Evolutionary conservation across 495 filamentous ascomycete genomes (phyloP).

Genomic region (Astrocystis sublimbata): DNA sequence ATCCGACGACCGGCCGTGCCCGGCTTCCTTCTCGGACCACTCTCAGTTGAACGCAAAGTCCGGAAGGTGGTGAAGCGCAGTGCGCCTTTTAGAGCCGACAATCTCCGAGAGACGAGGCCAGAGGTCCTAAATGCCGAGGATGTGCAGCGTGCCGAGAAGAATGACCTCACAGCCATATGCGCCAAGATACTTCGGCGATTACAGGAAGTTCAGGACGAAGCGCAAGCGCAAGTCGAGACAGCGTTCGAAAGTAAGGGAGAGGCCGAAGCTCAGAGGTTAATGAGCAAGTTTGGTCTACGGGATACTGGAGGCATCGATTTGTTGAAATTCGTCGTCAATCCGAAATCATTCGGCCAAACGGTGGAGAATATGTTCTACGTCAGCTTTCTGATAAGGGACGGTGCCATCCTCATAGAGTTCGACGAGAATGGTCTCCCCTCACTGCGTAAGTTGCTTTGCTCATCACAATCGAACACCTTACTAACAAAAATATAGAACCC

Average conservation of each 20-base stretch:
- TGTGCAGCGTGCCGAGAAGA: slow-evolving; percentile 68
- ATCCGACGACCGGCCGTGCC: slow-evolving; percentile 75
- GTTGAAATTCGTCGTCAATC: slow-evolving; percentile 85
- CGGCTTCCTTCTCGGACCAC: slow-evolving; percentile 83
- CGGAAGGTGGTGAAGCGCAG: slow-evolving; percentile 67
- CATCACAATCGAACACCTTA: neutral
- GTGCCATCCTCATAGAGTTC: slow-evolving; percentile 63
- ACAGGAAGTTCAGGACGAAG: slow-evolving; percentile 40
- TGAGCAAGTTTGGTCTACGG: slow-evolving; percentile 58
- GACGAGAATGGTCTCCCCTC: slow-evolving; percentile 69
- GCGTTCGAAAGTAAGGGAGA: slow-evolving; percentile 34
- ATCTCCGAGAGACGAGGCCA: slow-evolving; percentile 67
- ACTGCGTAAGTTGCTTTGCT: slow-evolving; percentile 58
- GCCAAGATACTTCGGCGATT: slow-evolving; percentile 61
- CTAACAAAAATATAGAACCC: slow-evolving; percentile 19
- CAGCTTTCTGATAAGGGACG: slow-evolving; percentile 90
- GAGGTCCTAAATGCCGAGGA: slow-evolving; percentile 71
- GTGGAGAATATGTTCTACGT: slow-evolving; percentile 97
- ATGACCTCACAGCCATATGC: slow-evolving; percentile 68
- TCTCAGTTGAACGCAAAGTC: slow-evolving; percentile 82
- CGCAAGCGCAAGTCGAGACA: slow-evolving; percentile 45
- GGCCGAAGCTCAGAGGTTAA: slow-evolving; percentile 37
- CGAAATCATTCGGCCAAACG: slow-evolving; percentile 87
- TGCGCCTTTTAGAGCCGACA: slow-evolving; percentile 60
- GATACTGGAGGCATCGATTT: slow-evolving; percentile 68